Conservation (phyloP, 805 yeast genomes). For the Ogataea wickerhamii region DNA sequence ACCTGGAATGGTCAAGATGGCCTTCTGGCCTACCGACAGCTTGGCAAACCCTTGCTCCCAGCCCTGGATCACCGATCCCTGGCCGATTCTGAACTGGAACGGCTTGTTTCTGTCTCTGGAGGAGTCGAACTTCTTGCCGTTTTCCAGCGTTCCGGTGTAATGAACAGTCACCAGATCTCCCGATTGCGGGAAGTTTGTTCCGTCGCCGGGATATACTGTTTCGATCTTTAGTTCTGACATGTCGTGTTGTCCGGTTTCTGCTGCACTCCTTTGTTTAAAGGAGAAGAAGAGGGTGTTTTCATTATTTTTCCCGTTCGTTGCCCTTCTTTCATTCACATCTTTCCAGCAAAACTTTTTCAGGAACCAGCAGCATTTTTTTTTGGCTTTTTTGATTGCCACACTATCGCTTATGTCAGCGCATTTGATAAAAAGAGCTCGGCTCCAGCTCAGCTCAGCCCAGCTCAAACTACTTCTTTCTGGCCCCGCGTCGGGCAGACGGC, state of each 20-base stretch:
- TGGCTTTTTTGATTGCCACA: too few species aligned
- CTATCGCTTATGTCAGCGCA: too few species aligned
- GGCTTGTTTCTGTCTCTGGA: constrained; percentile 94
- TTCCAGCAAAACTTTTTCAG: too few species aligned
- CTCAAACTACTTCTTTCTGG: constrained; percentile 16
- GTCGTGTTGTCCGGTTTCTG: too few species aligned
- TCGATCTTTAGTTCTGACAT: constrained; percentile 34
- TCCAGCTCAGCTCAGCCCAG: too few species aligned
- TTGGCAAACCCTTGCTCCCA: constrained; percentile 96
- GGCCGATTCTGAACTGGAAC: constrained; percentile 91
- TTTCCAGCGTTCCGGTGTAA: constrained; percentile 92
- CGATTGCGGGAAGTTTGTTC: constrained; percentile 74
- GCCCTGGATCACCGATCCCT: constrained; percentile 93
- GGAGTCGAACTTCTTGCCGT: constrained; percentile 94
- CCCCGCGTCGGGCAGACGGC: constrained; percentile 20
- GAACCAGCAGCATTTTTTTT: too few species aligned
- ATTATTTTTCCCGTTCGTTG: too few species aligned
- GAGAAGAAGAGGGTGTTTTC: too few species aligned
- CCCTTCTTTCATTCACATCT: too few species aligned
- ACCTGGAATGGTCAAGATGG: constrained; percentile 89
- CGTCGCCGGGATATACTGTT: constrained; percentile 58
- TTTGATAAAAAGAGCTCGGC: too few species aligned
- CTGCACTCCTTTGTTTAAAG: too few species aligned
- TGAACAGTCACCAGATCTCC: constrained; percentile 93
- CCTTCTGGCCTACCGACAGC: constrained; percentile 89